Evolutionary conservation across 2,329 filamentous ascomycete genomes (phyloP).

Genomic region (Neurospora sp.): DNA sequence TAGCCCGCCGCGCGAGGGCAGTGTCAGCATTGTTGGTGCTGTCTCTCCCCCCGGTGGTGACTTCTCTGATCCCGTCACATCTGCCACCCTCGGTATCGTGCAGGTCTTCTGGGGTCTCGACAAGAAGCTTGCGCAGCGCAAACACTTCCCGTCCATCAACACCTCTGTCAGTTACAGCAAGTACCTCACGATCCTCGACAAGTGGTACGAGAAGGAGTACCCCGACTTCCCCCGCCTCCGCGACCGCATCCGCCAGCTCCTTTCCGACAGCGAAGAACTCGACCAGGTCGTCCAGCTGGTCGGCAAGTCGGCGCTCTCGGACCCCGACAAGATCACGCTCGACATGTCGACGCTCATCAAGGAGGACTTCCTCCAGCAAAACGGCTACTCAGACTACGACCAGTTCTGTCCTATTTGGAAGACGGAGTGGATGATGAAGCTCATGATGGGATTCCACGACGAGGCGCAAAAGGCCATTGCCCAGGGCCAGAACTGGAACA

Average conservation of each 20-base stretch:
- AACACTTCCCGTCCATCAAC: conserved; percentile 99
- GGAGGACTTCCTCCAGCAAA: conserved; percentile 98
- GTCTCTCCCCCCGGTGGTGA: conserved; percentile 97
- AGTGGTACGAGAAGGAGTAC: conserved; percentile 87
- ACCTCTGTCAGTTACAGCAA: conserved; percentile 92
- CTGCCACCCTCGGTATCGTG: conserved; percentile 87
- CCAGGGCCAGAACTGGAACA: conserved; percentile 84
- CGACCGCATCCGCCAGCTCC: conserved; percentile 85
- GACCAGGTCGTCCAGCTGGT: conserved; percentile 98
- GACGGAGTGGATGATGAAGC: conserved; percentile 99
- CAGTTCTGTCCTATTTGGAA: conserved; percentile 99
- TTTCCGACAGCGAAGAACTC: conserved; percentile 91
- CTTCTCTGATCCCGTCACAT: conserved; percentile 97
- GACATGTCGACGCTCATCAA: conserved; percentile 88
- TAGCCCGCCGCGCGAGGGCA: conserved; percentile 78
- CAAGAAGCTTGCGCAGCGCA: conserved; percentile 98
- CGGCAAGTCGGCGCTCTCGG: conserved; percentile 91
- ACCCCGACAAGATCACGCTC: conserved; percentile 95
- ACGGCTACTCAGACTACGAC: conserved; percentile 98
- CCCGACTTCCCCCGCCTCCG: conserved; percentile 90
- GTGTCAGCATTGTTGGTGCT: conserved; percentile 94
- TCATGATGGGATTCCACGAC: conserved; percentile 96
- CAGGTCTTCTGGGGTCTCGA: conserved; percentile 99
- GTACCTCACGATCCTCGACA: conserved; percentile 81
- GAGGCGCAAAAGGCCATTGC: conserved; percentile 92